phyloP scores from a whole-genome alignment of 164 flowering plant genomes.

The Macadamia tetraphylla region DNA sequence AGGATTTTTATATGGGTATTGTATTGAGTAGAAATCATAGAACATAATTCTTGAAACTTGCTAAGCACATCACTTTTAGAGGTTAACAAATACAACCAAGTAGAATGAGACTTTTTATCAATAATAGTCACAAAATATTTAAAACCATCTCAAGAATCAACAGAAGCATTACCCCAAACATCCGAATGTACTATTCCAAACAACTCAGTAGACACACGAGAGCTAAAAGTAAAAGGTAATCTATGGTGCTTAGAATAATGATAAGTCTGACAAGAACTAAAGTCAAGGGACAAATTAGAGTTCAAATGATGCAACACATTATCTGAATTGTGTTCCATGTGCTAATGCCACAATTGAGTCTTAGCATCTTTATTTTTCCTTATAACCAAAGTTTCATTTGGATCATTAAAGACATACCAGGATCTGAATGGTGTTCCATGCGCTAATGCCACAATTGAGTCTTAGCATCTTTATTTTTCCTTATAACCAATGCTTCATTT shows the following conservation, averaged over 20 bases:
- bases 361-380: too few species aligned
- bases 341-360: too few species aligned
- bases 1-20: not conserved
- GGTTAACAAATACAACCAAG: not conserved
- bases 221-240: too few species aligned
- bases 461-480: too few species aligned
- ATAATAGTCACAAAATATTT: conserved; percentile 1
- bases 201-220: too few species aligned
- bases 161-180: not conserved
- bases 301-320: too few species aligned
- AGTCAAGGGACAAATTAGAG: too few species aligned
- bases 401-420: not conserved
- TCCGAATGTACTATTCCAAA: not conserved
- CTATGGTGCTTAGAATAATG: too few species aligned
- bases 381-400: not conserved
- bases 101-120: conserved; percentile 1
- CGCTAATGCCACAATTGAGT: too few species aligned
- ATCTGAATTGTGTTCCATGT: too few species aligned
- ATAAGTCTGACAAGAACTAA: too few species aligned
- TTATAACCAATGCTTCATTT: not conserved
- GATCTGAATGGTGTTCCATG: too few species aligned
- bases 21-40: not conserved
- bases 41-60: not conserved
- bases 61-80: not conserved
- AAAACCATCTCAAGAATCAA: conserved; percentile 1